Evolutionary conservation across 1,139 yeast species (phyloP).

Genomic region (Saccharomyces uvarum): DNA sequence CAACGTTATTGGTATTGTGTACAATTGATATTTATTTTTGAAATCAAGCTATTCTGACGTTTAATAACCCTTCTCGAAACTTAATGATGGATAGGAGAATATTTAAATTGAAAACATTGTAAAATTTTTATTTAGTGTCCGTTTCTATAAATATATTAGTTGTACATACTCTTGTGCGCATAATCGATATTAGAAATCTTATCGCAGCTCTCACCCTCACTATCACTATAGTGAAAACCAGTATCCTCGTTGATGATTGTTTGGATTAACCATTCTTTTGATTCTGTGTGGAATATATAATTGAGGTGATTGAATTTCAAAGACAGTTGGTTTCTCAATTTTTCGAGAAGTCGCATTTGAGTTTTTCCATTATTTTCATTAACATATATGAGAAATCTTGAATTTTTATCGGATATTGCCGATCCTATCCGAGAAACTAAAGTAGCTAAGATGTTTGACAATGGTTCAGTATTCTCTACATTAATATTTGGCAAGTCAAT

Average conservation of each 20-base stretch:
- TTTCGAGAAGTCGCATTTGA: constrained; percentile 6
- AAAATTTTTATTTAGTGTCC: background rate
- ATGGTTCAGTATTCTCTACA: constrained; percentile 6
- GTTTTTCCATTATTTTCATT: constrained; percentile 8
- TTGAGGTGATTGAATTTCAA: background rate
- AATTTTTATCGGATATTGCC: background rate
- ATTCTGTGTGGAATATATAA: constrained; percentile 17
- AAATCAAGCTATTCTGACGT: background rate
- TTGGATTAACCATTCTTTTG: constrained; percentile 74
- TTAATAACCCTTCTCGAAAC: background rate
- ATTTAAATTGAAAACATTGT: background rate
- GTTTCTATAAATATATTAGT: background rate
- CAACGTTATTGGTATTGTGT: background rate
- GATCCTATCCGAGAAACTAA: background rate
- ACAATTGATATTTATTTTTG: background rate
- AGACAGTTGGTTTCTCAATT: constrained; percentile 3
- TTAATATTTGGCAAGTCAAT: constrained; percentile 14
- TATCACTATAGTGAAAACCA: constrained; percentile 5
- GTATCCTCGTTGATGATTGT: constrained; percentile 47
- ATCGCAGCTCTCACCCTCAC: background rate
- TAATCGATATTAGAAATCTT: background rate
- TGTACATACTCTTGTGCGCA: background rate
- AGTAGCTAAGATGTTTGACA: background rate
- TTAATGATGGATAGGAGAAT: background rate
- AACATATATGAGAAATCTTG: constrained; percentile 11